Percentiles rank a stretch among this genome's conserved stretches.
Evolutionary conservation across 768 basidiomycete genomes (phyloP).

Genomic region (Suillus hirtellus): DNA sequence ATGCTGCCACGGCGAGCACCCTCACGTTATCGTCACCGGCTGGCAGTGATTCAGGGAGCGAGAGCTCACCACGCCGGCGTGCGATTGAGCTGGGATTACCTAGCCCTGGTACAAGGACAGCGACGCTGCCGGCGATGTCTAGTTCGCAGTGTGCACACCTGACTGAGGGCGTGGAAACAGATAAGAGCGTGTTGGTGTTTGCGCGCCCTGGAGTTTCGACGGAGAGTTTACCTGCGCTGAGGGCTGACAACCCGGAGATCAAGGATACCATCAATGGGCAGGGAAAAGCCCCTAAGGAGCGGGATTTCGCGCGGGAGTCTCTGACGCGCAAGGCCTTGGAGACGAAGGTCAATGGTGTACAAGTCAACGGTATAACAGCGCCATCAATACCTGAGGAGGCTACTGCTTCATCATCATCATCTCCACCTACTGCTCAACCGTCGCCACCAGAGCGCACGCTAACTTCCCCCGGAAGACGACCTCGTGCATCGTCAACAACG

Average conservation of each 20-base stretch:
- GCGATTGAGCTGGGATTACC: constrained; percentile 21
- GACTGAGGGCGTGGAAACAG: constrained; percentile 44
- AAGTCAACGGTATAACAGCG: not conserved
- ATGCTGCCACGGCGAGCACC: constrained; percentile 11
- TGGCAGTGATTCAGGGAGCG: constrained; percentile 19
- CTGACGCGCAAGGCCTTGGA: constrained; percentile 13
- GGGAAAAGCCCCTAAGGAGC: not conserved
- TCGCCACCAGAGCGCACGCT: constrained; percentile 67
- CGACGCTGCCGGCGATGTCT: constrained; percentile 36
- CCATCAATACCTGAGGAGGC: constrained; percentile 19
- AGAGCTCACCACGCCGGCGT: constrained; percentile 19
- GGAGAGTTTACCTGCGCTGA: constrained; percentile 53
- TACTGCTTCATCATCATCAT: constrained; percentile 29
- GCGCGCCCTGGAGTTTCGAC: constrained; percentile 78
- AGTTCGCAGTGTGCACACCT: constrained; percentile 7
- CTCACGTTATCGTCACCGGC: constrained; percentile 14
- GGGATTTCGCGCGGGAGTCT: constrained; percentile 2
- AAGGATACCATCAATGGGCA: constrained; percentile 7
- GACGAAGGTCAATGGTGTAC: constrained; percentile 1
- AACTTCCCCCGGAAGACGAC: constrained; percentile 28
- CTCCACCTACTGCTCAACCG: constrained; percentile 42
- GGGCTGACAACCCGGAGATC: not conserved
- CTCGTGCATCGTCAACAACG: constrained; percentile 25
- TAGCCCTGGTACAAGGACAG: constrained; percentile 24
- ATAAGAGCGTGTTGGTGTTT: constrained; percentile 74